phyloP scores from a whole-genome alignment of 768 basidiomycete genomes.

The Lyophyllum shimeji region DNA sequence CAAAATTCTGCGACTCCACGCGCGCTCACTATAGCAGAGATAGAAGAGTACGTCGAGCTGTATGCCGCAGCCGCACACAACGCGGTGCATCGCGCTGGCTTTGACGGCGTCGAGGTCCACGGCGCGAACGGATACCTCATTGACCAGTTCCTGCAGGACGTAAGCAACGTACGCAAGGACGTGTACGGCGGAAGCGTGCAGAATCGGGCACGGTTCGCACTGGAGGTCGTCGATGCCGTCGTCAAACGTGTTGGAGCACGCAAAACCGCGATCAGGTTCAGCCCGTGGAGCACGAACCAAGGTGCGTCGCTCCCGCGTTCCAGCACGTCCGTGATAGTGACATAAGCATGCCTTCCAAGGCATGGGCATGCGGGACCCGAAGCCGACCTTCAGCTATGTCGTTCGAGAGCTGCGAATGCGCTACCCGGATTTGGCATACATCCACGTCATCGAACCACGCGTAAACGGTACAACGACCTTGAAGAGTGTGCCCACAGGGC shows the following conservation, averaged over 20 bases:
- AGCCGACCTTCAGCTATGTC: conserved; percentile 28
- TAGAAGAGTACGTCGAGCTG: conserved; percentile 45
- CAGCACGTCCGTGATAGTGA: not conserved
- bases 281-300: conserved; percentile 50
- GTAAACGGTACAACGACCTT: conserved; percentile 11
- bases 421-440: conserved; percentile 41
- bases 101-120: conserved; percentile 61
- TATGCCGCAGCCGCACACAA: conserved; percentile 57
- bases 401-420: conserved; percentile 31
- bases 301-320: conserved; percentile 22
- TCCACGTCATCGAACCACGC: conserved; percentile 42
- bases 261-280: conserved; percentile 54
- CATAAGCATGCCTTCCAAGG: conserved; percentile 14
- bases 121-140: conserved; percentile 47
- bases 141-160: conserved; percentile 63
- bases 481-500: not conserved
- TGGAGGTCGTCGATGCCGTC: conserved; percentile 56
- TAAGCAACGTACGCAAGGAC: conserved; percentile 60
- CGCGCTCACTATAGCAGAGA: conserved; percentile 45
- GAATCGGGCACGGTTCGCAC: conserved; percentile 53
- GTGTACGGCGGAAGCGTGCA: conserved; percentile 69
- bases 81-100: conserved; percentile 57
- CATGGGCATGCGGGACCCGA: conserved; percentile 45
- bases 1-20: conserved; percentile 29
- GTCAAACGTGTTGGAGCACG: conserved; percentile 50